These are phyloP conservation scores for Firmiana major DNA, from an alignment of 345 rosid genomes.

Conservation along the genomic window DNA sequence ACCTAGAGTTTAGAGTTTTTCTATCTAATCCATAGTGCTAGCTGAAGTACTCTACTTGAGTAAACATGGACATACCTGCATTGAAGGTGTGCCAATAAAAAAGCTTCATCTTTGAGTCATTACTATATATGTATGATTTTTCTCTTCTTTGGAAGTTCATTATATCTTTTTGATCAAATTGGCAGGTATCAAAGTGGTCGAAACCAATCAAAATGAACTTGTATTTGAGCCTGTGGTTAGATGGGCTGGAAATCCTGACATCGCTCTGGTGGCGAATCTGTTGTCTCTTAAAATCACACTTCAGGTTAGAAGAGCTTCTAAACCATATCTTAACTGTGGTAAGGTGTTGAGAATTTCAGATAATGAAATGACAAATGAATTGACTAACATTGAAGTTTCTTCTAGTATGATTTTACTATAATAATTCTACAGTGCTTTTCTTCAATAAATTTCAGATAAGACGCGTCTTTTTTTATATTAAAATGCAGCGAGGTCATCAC, in stretches of 20 bases:
- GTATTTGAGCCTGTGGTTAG: constrained; percentile 37
- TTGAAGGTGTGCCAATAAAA: not conserved
- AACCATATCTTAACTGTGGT: not conserved
- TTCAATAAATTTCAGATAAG: not conserved
- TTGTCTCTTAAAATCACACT: constrained; percentile 26
- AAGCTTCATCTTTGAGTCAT: not conserved
- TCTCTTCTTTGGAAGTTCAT: not conserved
- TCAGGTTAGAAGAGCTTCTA: constrained; percentile 40
- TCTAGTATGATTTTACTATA: not conserved
- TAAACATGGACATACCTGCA: not conserved
- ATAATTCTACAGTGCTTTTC: not conserved
- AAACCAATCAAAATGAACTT: constrained; percentile 44
- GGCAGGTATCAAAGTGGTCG: constrained; percentile 44
- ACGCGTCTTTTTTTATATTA: constrained; percentile 9
- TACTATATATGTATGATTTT: not conserved
- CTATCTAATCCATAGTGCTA: not conserved
- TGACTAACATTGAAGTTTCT: not conserved
- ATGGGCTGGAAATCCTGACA: constrained; percentile 58
- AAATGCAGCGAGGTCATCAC: not conserved
- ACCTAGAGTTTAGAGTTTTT: not conserved
- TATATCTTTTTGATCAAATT: constrained; percentile 1
- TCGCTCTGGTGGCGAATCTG: constrained; percentile 34
- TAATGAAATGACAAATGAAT: not conserved
- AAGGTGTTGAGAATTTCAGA: not conserved
- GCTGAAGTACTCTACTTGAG: not conserved